phyloP scores from a whole-genome alignment of 805 yeast species.

The Candida oleophila region DNA sequence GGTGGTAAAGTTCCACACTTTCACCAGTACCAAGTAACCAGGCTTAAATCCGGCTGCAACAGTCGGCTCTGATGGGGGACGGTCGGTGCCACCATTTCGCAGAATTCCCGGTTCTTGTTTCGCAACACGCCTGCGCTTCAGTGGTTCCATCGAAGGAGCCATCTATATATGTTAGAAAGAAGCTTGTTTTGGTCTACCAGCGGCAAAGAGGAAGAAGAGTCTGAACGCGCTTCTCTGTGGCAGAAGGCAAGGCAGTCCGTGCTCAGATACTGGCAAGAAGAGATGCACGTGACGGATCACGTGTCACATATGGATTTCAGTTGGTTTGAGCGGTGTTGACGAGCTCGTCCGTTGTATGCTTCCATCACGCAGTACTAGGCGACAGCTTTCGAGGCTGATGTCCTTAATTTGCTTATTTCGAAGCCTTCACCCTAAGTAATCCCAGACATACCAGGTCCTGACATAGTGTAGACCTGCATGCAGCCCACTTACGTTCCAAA shows the following conservation, averaged over 20 bases:
- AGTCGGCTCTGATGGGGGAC: neutral
- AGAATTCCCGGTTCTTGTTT: neutral
- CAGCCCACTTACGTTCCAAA: neutral
- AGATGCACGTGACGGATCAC: neutral
- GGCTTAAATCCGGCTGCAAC: slow-evolving; percentile 22
- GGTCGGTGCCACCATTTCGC: neutral
- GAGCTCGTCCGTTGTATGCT: too few species aligned
- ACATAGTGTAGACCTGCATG: neutral
- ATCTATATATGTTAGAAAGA: neutral
- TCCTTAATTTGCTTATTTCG: too few species aligned
- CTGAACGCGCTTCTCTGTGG: too few species aligned
- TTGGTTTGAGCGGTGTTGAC: too few species aligned
- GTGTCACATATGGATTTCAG: too few species aligned
- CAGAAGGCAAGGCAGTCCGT: too few species aligned
- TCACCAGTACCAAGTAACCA: slow-evolving; percentile 52
- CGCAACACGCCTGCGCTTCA: slow-evolving; percentile 1
- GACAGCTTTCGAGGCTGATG: too few species aligned
- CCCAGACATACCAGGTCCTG: neutral
- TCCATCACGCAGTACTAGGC: too few species aligned
- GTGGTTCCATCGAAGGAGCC: neutral
- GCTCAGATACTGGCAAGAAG: too few species aligned
- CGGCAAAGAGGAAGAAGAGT: too few species aligned
- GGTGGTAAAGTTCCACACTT: slow-evolving; percentile 64
- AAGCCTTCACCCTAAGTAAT: too few species aligned
- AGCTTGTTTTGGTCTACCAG: too few species aligned